Conservation (phyloP, 305 asterid species). For the Rubia peregrina region DNA sequence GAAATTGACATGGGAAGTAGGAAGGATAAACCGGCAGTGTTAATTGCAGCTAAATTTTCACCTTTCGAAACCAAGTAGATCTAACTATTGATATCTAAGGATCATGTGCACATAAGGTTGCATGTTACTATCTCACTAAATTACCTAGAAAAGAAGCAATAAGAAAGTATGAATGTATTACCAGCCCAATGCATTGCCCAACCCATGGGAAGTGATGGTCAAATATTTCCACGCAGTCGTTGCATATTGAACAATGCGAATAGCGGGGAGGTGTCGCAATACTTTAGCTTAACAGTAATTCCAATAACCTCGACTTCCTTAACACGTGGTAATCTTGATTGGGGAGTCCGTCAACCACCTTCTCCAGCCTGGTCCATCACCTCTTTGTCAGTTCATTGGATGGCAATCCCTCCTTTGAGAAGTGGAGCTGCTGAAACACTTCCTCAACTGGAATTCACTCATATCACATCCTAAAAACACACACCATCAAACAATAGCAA, state of each 20-base stretch:
- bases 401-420: too few relatives aligned
- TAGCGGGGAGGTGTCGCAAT: conserved; percentile 98
- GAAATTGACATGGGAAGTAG: neutral
- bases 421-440: too few relatives aligned
- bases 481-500: too few relatives aligned
- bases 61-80: neutral
- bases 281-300: conserved; percentile 67
- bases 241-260: conserved; percentile 97
- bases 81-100: neutral
- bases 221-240: conserved; percentile 88
- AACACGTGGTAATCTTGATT: conserved; percentile 69
- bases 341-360: conserved; percentile 84
- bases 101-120: neutral
- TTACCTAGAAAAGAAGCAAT: neutral
- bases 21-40: neutral
- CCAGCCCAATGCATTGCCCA: conserved; percentile 97
- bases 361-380: conserved; percentile 44
- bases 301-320: conserved; percentile 93
- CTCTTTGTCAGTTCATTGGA: too few relatives aligned
- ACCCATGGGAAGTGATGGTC: conserved; percentile 99
- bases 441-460: too few relatives aligned
- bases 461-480: too few relatives aligned
- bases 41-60: neutral
- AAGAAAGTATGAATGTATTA: conserved; percentile 20
- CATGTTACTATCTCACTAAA: neutral